Percentiles rank a stretch among this genome's conserved stretches.
phyloP scores from a whole-genome alignment of 2,329 filamentous ascomycete species.

The Domatiomyces catenatus region DNA sequence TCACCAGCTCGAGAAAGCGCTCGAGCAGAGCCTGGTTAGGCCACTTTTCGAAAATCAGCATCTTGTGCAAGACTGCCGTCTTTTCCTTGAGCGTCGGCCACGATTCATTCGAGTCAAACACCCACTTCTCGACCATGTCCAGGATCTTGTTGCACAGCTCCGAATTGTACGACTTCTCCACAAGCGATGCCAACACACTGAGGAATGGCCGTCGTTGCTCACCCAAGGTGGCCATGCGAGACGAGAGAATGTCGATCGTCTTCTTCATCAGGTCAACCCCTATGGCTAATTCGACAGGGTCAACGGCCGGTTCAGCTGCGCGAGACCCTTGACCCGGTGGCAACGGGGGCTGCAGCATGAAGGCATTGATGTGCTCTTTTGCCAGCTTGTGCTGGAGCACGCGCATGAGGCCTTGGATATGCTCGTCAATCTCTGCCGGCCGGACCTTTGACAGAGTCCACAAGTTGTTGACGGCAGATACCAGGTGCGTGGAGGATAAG shows the following conservation, averaged over 20 bases:
- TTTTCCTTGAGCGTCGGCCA: slow-evolving; percentile 98
- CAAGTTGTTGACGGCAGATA: slow-evolving; percentile 79
- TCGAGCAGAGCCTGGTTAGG: slow-evolving; percentile 70
- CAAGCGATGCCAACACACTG: slow-evolving; percentile 82
- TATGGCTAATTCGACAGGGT: slow-evolving; percentile 67
- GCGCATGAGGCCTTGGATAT: slow-evolving; percentile 81
- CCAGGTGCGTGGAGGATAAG: slow-evolving; percentile 63
- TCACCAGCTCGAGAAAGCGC: slow-evolving; percentile 89
- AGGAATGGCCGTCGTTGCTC: slow-evolving; percentile 87
- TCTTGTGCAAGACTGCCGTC: slow-evolving; percentile 96
- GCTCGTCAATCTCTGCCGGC: slow-evolving; percentile 74
- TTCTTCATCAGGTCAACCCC: slow-evolving; percentile 86
- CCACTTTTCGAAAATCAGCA: slow-evolving; percentile 86
- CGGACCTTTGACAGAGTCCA: slow-evolving; percentile 82
- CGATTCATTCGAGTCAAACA: slow-evolving; percentile 86
- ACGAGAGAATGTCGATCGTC: slow-evolving; percentile 79
- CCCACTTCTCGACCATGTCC: slow-evolving; percentile 86
- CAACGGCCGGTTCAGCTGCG: slow-evolving; percentile 34
- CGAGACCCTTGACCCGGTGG: slow-evolving; percentile 26
- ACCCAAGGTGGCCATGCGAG: slow-evolving; percentile 81
- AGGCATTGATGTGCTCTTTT: slow-evolving; percentile 74
- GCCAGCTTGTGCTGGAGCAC: slow-evolving; percentile 82
- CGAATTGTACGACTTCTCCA: slow-evolving; percentile 84
- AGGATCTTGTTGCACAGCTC: slow-evolving; percentile 83
- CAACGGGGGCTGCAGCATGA: slow-evolving; percentile 33